Evolutionary conservation across 2,329 filamentous ascomycete genomes (phyloP).

Genomic region (Diplodia seriata): DNA sequence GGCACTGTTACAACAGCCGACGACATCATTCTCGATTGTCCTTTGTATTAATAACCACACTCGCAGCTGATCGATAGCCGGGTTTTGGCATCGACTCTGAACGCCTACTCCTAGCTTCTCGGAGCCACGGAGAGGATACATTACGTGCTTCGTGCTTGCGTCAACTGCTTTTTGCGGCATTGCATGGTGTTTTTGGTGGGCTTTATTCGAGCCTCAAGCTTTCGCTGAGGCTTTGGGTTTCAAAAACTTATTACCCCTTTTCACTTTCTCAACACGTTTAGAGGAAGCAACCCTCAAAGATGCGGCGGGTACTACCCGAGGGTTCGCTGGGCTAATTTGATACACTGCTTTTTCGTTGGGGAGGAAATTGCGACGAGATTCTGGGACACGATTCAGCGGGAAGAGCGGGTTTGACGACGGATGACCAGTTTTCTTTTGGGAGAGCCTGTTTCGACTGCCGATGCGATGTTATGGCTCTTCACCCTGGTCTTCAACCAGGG

Average conservation of each 20-base stretch:
- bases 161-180: conserved; percentile 33
- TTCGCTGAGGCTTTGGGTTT: conserved; percentile 28
- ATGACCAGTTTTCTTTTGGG: conserved; percentile 21
- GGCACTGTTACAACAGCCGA: conserved; percentile 20
- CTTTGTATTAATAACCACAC: conserved; percentile 29
- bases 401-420: conserved; percentile 26
- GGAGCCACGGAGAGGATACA: background rate
- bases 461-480: conserved; percentile 31
- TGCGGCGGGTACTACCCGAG: conserved; percentile 7
- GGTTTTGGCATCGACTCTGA: conserved; percentile 9
- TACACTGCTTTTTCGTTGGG: conserved; percentile 23
- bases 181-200: conserved; percentile 33
- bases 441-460: conserved; percentile 31
- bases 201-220: conserved; percentile 20
- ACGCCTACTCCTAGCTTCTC: background rate
- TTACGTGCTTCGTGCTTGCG: conserved; percentile 29
- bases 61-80: conserved; percentile 11
- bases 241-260: conserved; percentile 31
- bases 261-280: conserved; percentile 28
- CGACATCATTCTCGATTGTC: conserved; percentile 16
- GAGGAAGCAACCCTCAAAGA: conserved; percentile 25
- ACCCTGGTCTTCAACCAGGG: conserved; percentile 10
- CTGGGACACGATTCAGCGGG: conserved; percentile 19
- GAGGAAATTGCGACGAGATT: conserved; percentile 28
- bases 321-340: conserved; percentile 31